Conservation (phyloP, 169 alveolate genomes). For the Plasmodium berghei region DNA sequence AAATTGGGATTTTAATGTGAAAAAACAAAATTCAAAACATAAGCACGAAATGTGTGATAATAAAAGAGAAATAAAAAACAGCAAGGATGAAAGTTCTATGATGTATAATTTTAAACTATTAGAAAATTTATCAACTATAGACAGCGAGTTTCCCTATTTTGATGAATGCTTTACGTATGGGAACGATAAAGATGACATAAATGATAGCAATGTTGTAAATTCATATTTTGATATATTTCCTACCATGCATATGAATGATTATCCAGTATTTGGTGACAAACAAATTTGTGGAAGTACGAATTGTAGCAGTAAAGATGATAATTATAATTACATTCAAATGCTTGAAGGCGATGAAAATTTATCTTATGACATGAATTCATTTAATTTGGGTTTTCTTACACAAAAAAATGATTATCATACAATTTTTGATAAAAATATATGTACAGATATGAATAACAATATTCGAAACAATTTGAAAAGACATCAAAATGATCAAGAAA, state of each 20-base stretch:
- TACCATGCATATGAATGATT: neutral
- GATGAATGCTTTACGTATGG: neutral
- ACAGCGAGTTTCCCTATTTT: neutral
- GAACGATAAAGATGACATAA: neutral
- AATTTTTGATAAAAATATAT: neutral
- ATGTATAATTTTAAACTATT: neutral
- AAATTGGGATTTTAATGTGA: neutral
- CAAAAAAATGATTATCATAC: neutral
- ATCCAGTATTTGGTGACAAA: neutral
- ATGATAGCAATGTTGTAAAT: neutral
- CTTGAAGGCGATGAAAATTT: neutral
- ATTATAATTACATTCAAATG: neutral
- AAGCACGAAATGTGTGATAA: neutral
- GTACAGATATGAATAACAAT: neutral
- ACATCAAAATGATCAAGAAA: neutral
- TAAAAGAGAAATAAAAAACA: neutral
- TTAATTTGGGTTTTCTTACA: neutral
- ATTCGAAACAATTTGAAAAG: neutral
- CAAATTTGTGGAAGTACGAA: neutral
- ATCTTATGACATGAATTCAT: neutral
- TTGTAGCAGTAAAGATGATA: neutral
- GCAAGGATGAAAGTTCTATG: neutral
- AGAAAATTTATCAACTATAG: conserved; percentile 2
- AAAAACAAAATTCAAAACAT: neutral
- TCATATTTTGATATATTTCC: neutral